Evolutionary conservation across 768 basidiomycete genomes (phyloP), one percentile per base, ranked within the genome.

Genomic region (Ephemerocybe angulata): DNA sequence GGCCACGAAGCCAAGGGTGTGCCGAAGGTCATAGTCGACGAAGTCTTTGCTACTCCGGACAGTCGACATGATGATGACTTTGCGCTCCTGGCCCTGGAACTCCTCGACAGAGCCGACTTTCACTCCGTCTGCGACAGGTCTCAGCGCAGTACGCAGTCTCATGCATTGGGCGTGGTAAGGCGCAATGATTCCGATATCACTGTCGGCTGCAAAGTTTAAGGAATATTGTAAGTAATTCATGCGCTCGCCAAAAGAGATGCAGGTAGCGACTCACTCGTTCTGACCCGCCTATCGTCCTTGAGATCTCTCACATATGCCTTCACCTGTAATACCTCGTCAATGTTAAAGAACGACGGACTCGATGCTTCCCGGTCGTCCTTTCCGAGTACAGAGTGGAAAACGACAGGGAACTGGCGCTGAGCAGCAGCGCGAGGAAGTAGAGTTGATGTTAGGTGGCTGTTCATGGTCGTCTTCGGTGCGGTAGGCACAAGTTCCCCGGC

Each of bases 321-420:
- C 43, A 87, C 81, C 43, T 80, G 76, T 0, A 77, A 62, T 0
- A 73, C 75, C 59, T 88, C 86, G 27, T 82, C 76, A 33, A 82
- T 76, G 55, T 88, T 88, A 72, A 87, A 88, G 66, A 85, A 87
- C 0, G 85, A 87, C 1, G 86, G 87, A 0, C 86, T 87, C 0
- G 78, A 75, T 2, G 79, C 77, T 61, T 88, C 86, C n/a, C 85
- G 77, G 24, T 80, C 77, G 60, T 88, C 85, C 59, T 80, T 80
- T 17, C 87, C 86, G 15, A 69, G 60, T 12, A 86, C 69, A 2
- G 78, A 74, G 62, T 87, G 82, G 67, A 88, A 86, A 1, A 87
- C 66, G 38, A 88, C 67, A 0, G 87, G 85, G 65, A 86, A 87
- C 1, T 72, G 70, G 7, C 47, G 15, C n/a, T n/a, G n/a, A n/a